phyloP scores from a whole-genome alignment of 345 rosid species.

The Acer campestre region DNA sequence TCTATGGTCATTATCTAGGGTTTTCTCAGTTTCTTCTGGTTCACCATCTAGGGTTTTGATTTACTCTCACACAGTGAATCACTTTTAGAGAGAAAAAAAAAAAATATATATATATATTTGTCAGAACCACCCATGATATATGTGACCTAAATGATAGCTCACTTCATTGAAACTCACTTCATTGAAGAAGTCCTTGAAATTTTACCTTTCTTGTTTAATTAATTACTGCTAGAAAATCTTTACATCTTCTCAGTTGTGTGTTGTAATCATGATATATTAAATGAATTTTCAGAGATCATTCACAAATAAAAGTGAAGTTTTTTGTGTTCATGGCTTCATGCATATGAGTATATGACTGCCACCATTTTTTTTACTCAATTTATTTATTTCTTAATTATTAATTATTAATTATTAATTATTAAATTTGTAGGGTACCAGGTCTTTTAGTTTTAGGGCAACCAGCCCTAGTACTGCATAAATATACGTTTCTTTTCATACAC shows the following conservation, averaged over 20 bases:
- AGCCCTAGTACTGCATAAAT: conserved; percentile 16
- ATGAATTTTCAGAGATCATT: background rate
- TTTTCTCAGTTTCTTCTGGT: conserved; percentile 1
- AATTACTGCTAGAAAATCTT: background rate
- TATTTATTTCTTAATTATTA: too few relatives aligned
- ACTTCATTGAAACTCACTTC: conserved; percentile 2
- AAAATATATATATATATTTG: background rate
- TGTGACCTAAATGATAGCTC: conserved; percentile 19
- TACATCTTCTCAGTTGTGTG: background rate
- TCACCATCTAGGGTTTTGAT: background rate
- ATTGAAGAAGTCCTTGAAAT: background rate
- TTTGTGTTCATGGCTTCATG: conserved; percentile 31
- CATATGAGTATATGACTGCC: conserved; percentile 20
- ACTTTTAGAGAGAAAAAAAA: background rate
- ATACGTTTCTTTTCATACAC: conserved; percentile 1
- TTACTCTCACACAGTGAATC: background rate
- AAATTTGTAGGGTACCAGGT: conserved; percentile 17
- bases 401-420: background rate
- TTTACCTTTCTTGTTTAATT: background rate
- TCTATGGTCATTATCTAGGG: conserved; percentile 10
- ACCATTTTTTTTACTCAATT: background rate
- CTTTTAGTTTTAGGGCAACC: conserved; percentile 3
- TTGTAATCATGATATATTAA: background rate
- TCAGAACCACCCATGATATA: background rate
- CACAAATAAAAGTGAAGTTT: conserved; percentile 1